Percentiles rank a stretch among this genome's conserved stretches.
Evolutionary conservation across 139 green algal species (phyloP).

Genomic region (Chlamydomonas sphaeroides): DNA sequence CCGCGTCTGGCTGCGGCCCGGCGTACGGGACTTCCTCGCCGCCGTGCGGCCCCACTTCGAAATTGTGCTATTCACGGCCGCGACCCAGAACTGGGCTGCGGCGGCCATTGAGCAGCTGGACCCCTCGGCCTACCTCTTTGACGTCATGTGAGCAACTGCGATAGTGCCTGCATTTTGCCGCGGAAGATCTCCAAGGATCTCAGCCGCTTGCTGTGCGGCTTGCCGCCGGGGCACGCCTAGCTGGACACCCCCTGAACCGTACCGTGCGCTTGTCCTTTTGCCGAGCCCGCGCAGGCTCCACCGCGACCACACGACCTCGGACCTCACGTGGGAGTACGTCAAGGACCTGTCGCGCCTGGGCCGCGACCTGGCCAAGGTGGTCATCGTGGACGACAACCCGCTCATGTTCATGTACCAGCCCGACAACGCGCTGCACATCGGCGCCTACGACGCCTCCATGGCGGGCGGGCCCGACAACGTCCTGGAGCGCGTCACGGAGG

Average conservation of each 20-base stretch:
- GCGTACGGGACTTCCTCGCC: slow-evolving; percentile 30
- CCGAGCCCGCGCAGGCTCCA: slow-evolving; percentile 50
- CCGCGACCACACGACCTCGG: slow-evolving; percentile 45
- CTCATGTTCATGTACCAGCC: slow-evolving; percentile 78
- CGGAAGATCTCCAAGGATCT: too few species aligned
- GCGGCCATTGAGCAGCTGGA: slow-evolving; percentile 70
- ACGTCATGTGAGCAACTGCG: slow-evolving; percentile 45
- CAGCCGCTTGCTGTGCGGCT: too few species aligned
- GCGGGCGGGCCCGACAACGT: slow-evolving; percentile 37
- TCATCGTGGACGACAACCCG: slow-evolving; percentile 76
- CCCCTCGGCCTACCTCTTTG: slow-evolving; percentile 25
- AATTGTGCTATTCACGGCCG: slow-evolving; percentile 84
- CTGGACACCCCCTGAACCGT: too few species aligned
- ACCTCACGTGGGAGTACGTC: slow-evolving; percentile 63
- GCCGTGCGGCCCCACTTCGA: slow-evolving; percentile 44
- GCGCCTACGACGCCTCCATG: slow-evolving; percentile 55
- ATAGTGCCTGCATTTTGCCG: too few species aligned
- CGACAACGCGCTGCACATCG: slow-evolving; percentile 77
- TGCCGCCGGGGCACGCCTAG: too few species aligned
- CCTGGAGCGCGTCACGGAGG: slow-evolving; percentile 32
- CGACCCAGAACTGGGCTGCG: slow-evolving; percentile 71
- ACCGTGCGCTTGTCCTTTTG: slow-evolving; percentile 54
- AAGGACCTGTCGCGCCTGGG: slow-evolving; percentile 84
- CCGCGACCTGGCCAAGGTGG: slow-evolving; percentile 56
- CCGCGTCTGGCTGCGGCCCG: slow-evolving; percentile 29